Conservation (phyloP, 2,329 filamentous ascomycete species). For the Nannizziopsis arthrosporioides region DNA sequence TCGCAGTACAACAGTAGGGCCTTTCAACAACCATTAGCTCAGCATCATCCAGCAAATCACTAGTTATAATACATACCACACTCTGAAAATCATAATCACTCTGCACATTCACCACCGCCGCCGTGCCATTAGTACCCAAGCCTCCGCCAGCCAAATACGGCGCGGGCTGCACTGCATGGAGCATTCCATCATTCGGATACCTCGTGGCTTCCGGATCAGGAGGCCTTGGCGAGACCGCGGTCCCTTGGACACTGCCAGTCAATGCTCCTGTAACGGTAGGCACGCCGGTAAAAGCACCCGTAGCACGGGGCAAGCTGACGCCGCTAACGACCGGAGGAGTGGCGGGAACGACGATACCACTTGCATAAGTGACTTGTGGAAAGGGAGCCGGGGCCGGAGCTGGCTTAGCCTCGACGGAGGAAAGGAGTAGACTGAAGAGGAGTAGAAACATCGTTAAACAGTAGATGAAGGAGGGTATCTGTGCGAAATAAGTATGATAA, state of each 20-base stretch:
- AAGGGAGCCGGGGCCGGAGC: neutral
- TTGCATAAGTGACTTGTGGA: slow-evolving; percentile 12
- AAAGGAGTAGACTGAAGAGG: neutral
- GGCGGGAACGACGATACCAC: slow-evolving; percentile 10
- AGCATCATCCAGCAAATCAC: neutral
- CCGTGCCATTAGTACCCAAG: slow-evolving; percentile 63
- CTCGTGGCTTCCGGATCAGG: slow-evolving; percentile 51
- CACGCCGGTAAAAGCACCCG: slow-evolving; percentile 53
- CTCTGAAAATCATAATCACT: slow-evolving; percentile 79
- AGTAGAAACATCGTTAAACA: no score
- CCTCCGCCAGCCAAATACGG: slow-evolving; percentile 64
- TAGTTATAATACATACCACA: slow-evolving; percentile 34
- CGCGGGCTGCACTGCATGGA: slow-evolving; percentile 56
- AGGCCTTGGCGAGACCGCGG: slow-evolving; percentile 47
- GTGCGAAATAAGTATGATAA: no score
- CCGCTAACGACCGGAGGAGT: slow-evolving; percentile 11
- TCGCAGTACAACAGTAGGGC: slow-evolving; percentile 67
- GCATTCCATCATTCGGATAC: slow-evolving; percentile 59
- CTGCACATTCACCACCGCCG: slow-evolving; percentile 63
- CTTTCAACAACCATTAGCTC: slow-evolving; percentile 17
- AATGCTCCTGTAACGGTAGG: slow-evolving; percentile 60
- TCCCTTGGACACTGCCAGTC: slow-evolving; percentile 42
- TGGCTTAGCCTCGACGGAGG: slow-evolving; percentile 4
- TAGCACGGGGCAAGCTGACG: neutral
- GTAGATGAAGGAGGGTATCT: no score